phyloP scores from a whole-genome alignment of 176 grass and related monocot species.

The Eragrostis curvula region DNA sequence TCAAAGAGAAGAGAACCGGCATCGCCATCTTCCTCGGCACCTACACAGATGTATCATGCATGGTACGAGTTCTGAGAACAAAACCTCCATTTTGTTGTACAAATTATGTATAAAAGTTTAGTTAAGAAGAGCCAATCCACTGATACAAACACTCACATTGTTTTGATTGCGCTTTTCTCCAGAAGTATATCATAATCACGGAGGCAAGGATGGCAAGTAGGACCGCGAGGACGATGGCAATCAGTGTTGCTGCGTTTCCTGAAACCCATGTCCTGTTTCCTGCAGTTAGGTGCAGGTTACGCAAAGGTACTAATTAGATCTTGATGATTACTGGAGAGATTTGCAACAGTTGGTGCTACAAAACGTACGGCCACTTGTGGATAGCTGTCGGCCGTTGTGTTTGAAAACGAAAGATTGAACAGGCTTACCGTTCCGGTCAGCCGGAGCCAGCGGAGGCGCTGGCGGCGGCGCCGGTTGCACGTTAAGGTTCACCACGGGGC shows the following conservation, averaged over 20 bases:
- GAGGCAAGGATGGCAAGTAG: neutral
- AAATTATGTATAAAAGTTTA: neutral
- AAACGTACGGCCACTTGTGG: neutral
- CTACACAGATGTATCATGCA: neutral
- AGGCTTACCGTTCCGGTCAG: neutral
- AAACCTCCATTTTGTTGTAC: neutral
- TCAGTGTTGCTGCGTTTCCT: neutral
- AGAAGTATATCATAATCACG: neutral
- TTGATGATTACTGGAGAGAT: neutral
- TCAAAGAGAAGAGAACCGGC: constrained; percentile 50
- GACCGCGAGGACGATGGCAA: constrained; percentile 32
- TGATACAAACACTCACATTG: constrained; percentile 17
- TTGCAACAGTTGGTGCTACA: neutral
- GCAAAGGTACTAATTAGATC: neutral
- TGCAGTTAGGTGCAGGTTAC: constrained; percentile 11
- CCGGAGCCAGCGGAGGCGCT: neutral
- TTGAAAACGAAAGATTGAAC: neutral
- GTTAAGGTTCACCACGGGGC: neutral
- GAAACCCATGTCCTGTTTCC: neutral
- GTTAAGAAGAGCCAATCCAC: neutral
- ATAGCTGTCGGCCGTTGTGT: no score
- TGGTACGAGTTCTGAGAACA: neutral
- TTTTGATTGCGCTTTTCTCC: constrained; percentile 27
- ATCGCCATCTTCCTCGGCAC: constrained; percentile 19
- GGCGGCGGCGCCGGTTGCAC: neutral